These are phyloP conservation scores for Cutaneotrichosporon dermatis DNA, from an alignment of 1,284 basidiomycete genomes.

Conservation along the genomic window DNA sequence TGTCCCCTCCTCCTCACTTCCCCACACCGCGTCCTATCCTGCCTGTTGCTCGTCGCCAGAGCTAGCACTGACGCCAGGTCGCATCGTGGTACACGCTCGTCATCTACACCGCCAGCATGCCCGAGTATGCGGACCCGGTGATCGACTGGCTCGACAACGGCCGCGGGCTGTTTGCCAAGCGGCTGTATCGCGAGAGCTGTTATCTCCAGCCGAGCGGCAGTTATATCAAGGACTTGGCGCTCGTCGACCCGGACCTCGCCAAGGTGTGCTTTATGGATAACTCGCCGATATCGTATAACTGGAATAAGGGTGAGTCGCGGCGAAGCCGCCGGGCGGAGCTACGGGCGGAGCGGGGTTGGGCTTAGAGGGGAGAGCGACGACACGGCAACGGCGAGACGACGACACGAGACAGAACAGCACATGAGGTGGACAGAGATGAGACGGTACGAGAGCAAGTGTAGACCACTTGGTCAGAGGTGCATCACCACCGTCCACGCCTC, in stretches of 20 bases:
- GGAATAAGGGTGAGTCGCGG: constrained; percentile 74
- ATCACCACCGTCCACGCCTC: no score
- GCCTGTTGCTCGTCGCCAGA: background rate
- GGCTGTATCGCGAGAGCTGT: constrained; percentile 92
- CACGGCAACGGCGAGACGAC: no score
- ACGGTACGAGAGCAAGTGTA: no score
- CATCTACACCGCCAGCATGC: constrained; percentile 97
- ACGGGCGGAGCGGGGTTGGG: no score
- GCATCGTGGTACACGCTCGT: constrained; percentile 98
- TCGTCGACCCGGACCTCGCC: constrained; percentile 83
- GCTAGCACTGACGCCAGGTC: constrained; percentile 59
- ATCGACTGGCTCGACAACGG: constrained; percentile 99
- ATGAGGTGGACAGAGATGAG: no score
- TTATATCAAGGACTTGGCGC: constrained; percentile 87
- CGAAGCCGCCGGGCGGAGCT: no score
- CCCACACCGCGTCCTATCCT: background rate
- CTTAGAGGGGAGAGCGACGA: no score
- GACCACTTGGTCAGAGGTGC: no score
- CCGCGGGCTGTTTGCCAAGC: constrained; percentile 76
- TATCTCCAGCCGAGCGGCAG: constrained; percentile 84
- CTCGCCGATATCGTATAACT: constrained; percentile 85
- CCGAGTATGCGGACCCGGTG: constrained; percentile 98
- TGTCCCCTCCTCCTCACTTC: no score
- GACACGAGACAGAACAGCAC: no score
- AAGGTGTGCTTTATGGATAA: constrained; percentile 94